Evolutionary conservation across 2,329 filamentous ascomycete species (phyloP).

Genomic region (Scytalidium lignicola): DNA sequence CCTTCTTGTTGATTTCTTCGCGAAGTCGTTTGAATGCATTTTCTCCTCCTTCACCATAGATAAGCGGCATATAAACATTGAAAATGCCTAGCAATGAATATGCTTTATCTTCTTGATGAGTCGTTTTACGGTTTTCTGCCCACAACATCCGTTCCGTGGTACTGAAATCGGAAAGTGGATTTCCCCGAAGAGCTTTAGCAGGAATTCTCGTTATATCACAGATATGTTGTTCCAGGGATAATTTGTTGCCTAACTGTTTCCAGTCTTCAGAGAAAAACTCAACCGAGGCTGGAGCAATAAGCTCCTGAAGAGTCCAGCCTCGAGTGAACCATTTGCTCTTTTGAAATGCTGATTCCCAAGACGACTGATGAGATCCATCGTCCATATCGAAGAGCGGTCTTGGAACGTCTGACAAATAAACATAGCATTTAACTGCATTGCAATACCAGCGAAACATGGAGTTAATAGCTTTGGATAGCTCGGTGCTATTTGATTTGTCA

Average conservation of each 20-base stretch:
- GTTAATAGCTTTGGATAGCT: too few species aligned
- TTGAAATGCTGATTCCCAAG: conserved; percentile 1
- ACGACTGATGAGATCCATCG: not conserved
- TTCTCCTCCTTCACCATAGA: conserved; percentile 35
- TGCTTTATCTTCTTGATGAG: too few species aligned
- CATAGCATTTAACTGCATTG: conserved; percentile 6
- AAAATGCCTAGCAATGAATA: too few species aligned
- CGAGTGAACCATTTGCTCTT: not conserved
- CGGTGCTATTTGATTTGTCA: too few species aligned
- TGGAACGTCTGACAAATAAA: conserved; percentile 6
- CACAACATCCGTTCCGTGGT: conserved; percentile 28
- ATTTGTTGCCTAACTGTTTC: not conserved
- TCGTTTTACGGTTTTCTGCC: conserved; percentile 31
- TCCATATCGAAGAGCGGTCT: too few species aligned
- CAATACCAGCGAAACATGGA: conserved; percentile 9
- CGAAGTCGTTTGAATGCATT: conserved; percentile 29
- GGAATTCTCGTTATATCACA: conserved; percentile 4
- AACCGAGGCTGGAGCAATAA: conserved; percentile 2
- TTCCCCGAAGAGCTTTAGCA: conserved; percentile 1
- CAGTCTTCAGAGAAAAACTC: not conserved
- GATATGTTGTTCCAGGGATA: not conserved
- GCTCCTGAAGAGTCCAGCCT: too few species aligned
- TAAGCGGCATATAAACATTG: too few species aligned
- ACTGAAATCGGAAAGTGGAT: not conserved
- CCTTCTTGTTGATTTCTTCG: conserved; percentile 22